Base-by-base conservation (phyloP, 305 asterid species). In the Salvia sclarea region DNA sequence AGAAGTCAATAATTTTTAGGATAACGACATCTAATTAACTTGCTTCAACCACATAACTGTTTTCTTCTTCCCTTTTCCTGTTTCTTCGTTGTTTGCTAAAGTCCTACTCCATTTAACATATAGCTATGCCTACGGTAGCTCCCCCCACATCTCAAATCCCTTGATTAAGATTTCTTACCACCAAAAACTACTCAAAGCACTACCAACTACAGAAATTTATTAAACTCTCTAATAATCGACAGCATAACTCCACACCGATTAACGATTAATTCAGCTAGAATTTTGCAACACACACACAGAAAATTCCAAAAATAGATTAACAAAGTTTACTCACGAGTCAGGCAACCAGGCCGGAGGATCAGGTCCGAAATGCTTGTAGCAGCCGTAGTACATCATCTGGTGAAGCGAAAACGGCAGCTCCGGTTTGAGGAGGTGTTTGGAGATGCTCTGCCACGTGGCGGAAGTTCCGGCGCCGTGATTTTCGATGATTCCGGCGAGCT, bases 261-360 rank as follows among this genome's bases (percentile, higher is more conserved):
- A 33, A 16, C 14, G 20, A 28, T 24, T n/a, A n/a, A n/a, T n/a
- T n/a, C n/a, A n/a, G 31, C 31, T 25, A 25, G 7, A 6, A 33
- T 35, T 35, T 35, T 8, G 12, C 28, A 48, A 6, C 6, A 45
- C n/a, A n/a, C n/a, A n/a, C 20, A 3, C 31, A 9, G 14, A 49
- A 21, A 50, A 50, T 0, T 21, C 50, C 50, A 14, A 44, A 18
- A 18, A n/a, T 21, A 10, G 1, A 50, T 16, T 35, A 48, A 22
- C 17, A 1, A 25, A 30, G 59, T 14, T 2, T 17, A 72, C 82
- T 56, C 76, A 93, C 98, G 81, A 80, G 72, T 82, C 81, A 40
- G 97, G 97, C 18, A 73, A 64, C 98, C 98, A 92, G 74, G 94
- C 94, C 5, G 97, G 95, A 8, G 98, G 97, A 50, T 90, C 92